A percentile compares a stretch with the other conserved stretches of the same genome.
phyloP scores from a whole-genome alignment of 2,329 filamentous ascomycete species.

The Cytospora paraplurivora region DNA sequence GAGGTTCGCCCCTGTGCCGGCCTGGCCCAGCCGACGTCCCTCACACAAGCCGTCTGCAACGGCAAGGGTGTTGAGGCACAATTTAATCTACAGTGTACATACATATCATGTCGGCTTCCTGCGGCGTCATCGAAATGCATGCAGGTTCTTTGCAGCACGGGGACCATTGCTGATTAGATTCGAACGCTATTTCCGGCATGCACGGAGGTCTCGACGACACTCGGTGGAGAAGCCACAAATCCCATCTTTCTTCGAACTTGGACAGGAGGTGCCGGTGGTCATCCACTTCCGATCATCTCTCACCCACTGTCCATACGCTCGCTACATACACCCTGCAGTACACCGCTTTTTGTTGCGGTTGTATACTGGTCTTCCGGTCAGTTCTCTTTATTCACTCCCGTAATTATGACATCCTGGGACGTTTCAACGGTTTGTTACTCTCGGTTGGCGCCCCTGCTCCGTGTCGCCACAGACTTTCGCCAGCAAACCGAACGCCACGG shows the following conservation, averaged over 20 bases:
- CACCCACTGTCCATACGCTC: slow-evolving; percentile 20
- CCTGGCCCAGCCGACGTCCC: slow-evolving; percentile 12
- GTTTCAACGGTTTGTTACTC: slow-evolving; percentile 11
- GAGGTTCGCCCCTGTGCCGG: slow-evolving; percentile 11
- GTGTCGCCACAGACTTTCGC: slow-evolving; percentile 5
- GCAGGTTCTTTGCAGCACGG: slow-evolving; percentile 18
- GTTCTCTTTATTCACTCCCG: not conserved
- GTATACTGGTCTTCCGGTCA: slow-evolving; percentile 5
- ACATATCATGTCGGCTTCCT: slow-evolving; percentile 15
- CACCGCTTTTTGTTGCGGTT: slow-evolving; percentile 27
- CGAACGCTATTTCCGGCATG: slow-evolving; percentile 24
- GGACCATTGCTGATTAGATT: slow-evolving; percentile 22
- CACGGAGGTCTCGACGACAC: slow-evolving; percentile 19
- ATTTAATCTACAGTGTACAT: slow-evolving; percentile 17
- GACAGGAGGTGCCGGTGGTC: slow-evolving; percentile 19
- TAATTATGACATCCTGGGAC: slow-evolving; percentile 19
- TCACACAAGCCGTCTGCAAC: slow-evolving; percentile 12
- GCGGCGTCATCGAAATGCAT: slow-evolving; percentile 27
- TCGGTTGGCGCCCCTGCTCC: slow-evolving; percentile 14
- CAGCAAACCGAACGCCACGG: slow-evolving; percentile 17
- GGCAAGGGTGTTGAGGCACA: slow-evolving; percentile 25
- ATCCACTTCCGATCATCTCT: slow-evolving; percentile 19
- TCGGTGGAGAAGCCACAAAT: slow-evolving; percentile 20
- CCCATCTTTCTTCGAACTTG: slow-evolving; percentile 15
- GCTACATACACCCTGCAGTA: slow-evolving; percentile 13